Base-by-base conservation (phyloP, 148 eudicot genomes). In the Simmondsia chinensis region DNA sequence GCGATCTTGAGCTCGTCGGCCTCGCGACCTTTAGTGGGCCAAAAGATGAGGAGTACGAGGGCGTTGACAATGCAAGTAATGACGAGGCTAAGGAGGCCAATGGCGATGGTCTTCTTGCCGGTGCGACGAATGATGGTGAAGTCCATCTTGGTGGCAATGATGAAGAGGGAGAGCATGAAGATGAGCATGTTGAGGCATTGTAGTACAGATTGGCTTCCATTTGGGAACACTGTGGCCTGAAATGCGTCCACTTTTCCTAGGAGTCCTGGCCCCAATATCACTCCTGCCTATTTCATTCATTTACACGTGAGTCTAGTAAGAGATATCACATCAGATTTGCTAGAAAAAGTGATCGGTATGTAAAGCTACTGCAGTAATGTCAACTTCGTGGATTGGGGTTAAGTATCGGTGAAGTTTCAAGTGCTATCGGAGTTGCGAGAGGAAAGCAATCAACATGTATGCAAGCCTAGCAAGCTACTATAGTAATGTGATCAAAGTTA, bases 91-190 rank as follows among this genome's bases (percentile, higher is more conserved):
- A 57, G 16, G 1, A 48, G 4, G 3, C 65, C 69, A 4, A 66
- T 27, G 1, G 36, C 21, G 20, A 39, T 46, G 6, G 61, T 46
- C 19, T 57, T 61, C 23, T 19, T 53, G 3, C 71, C 61, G 0
- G 61, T 47, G 40, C 50, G 36, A 5, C 11, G 38, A 2, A 54
- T 10, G 23, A 54, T 3, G 9, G 42, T 18, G 17, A 54, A 31
- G 41, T 66, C 66, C 1, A 46, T 37, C 48, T 66, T 48, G 6
- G 52, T 54, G 4, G 56, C 52, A 24, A 26, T 20, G 2, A 59
- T 30, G 34, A 66, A 66, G 33, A 54, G 10, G 36, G 50, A 59
- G 4, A 66, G 24, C 27, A 34, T 37, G 46, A 33, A 54, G 12
- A 56, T 22, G 4, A 66, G 48, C 14, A 53, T 1, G 14, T 49